A percentile compares a stretch with the other conserved stretches of the same genome.
Evolutionary conservation across 2,329 filamentous ascomycete species (phyloP).

Genomic region (Calonectria pseudoreteaudii): DNA sequence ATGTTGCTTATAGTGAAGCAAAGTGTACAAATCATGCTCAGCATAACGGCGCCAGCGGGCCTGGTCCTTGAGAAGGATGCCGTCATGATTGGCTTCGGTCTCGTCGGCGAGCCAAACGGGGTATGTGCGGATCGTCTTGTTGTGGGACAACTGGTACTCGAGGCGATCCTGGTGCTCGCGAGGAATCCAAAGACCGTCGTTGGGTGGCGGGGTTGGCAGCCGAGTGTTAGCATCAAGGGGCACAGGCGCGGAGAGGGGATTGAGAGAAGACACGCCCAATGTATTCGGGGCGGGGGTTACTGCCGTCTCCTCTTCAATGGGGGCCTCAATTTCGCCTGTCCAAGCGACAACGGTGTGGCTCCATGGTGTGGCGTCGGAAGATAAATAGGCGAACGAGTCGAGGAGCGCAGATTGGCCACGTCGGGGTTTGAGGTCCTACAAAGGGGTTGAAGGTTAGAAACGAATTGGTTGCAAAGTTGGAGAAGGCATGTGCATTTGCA

Average conservation of each 20-base stretch:
- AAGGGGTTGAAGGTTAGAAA: conserved; percentile 8
- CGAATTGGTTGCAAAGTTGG: background rate
- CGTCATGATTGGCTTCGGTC: conserved; percentile 72
- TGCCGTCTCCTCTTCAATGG: conserved; percentile 55
- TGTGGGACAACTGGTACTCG: conserved; percentile 78
- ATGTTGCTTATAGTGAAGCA: conserved; percentile 97
- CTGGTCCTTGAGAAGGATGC: conserved; percentile 84
- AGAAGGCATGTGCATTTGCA: conserved; percentile 22
- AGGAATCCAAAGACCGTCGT: conserved; percentile 78
- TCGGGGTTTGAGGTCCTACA: conserved; percentile 78
- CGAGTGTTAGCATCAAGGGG: conserved; percentile 74
- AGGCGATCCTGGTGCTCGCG: conserved; percentile 77
- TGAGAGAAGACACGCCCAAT: conserved; percentile 68
- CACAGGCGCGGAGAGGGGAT: conserved; percentile 82
- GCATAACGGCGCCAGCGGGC: conserved; percentile 89
- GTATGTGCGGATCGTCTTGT: conserved; percentile 81
- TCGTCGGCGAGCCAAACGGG: conserved; percentile 93
- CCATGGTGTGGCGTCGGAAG: conserved; percentile 86
- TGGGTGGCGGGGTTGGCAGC: conserved; percentile 66
- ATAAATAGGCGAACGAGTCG: conserved; percentile 89
- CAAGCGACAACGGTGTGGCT: conserved; percentile 93
- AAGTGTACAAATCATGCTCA: conserved; percentile 89
- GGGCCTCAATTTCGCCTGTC: conserved; percentile 85
- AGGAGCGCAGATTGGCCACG: conserved; percentile 92
- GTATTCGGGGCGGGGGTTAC: conserved; percentile 59